Evolutionary conservation across 2,329 filamentous ascomycete genomes (phyloP).

Genomic region (Aspergillus sp.): DNA sequence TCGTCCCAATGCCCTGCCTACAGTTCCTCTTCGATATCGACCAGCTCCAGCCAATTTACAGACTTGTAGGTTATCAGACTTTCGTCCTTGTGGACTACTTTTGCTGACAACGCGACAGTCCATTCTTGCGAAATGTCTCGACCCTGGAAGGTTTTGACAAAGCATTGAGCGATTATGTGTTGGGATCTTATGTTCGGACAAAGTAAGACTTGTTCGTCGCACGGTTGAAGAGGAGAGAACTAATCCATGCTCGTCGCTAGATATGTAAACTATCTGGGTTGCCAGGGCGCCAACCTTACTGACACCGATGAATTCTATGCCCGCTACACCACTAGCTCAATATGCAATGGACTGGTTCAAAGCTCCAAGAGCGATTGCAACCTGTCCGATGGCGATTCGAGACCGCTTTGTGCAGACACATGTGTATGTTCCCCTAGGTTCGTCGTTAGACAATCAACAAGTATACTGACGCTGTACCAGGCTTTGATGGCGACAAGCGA

Average conservation of each 20-base stretch:
- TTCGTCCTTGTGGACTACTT: background rate
- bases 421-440: conserved; percentile 52
- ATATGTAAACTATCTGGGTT: conserved; percentile 75
- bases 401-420: conserved; percentile 78
- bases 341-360: conserved; percentile 92
- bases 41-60: conserved; percentile 47
- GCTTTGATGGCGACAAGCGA: conserved; percentile 83
- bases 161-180: conserved; percentile 60
- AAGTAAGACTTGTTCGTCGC: conserved; percentile 53
- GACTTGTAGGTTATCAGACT: conserved; percentile 52
- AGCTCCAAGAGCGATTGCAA: conserved; percentile 67
- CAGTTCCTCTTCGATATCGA: conserved; percentile 62
- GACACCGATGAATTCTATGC: conserved; percentile 81
- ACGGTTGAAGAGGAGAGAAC: background rate
- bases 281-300: conserved; percentile 63
- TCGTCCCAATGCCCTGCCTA: conserved; percentile 68
- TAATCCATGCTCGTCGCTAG: conserved; percentile 41
- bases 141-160: conserved; percentile 71
- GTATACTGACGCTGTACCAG: conserved; percentile 31
- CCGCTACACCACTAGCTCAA: conserved; percentile 80
- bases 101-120: conserved; percentile 45
- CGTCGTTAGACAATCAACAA: background rate
- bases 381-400: conserved; percentile 55
- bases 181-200: conserved; percentile 62
- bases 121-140: conserved; percentile 77